Evolutionary conservation across 1,284 basidiomycete genomes (phyloP).

Genomic region (Boletus smithii): DNA sequence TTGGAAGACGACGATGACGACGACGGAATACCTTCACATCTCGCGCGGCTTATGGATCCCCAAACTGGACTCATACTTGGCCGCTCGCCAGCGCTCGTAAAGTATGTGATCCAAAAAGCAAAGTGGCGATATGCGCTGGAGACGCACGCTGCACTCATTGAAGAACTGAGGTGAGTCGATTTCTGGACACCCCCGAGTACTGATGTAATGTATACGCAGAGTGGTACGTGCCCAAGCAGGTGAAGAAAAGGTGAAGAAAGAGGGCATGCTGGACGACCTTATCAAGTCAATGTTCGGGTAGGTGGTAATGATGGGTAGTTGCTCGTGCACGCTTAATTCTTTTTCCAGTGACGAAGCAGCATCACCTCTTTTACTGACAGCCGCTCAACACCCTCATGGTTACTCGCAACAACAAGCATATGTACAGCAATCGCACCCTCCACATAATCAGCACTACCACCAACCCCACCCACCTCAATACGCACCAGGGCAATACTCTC

Average conservation of each 20-base stretch:
- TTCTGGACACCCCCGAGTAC: too few species aligned
- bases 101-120: constrained; percentile 77
- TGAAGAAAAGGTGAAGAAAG: constrained; percentile 52
- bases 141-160: constrained; percentile 57
- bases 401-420: constrained; percentile 14
- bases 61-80: constrained; percentile 58
- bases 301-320: constrained; percentile 11
- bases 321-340: neutral
- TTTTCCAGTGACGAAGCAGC: constrained; percentile 33
- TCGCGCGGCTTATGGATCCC: constrained; percentile 47
- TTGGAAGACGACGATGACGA: constrained; percentile 33
- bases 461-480: constrained; percentile 13
- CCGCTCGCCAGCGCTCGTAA: constrained; percentile 56
- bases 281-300: constrained; percentile 54
- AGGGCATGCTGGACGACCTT: constrained; percentile 51
- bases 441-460: constrained; percentile 13
- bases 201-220: constrained; percentile 8
- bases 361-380: constrained; percentile 15
- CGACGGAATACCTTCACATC: constrained; percentile 51
- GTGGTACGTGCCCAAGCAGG: constrained; percentile 50
- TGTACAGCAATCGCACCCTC: constrained; percentile 9
- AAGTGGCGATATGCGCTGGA: constrained; percentile 62
- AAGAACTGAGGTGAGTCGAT: constrained; percentile 50
- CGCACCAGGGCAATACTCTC: constrained; percentile 13
- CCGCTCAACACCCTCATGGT: constrained; percentile 4